Base-by-base conservation (phyloP, 73 alveolate species). In the Loxodes magnus region DNA sequence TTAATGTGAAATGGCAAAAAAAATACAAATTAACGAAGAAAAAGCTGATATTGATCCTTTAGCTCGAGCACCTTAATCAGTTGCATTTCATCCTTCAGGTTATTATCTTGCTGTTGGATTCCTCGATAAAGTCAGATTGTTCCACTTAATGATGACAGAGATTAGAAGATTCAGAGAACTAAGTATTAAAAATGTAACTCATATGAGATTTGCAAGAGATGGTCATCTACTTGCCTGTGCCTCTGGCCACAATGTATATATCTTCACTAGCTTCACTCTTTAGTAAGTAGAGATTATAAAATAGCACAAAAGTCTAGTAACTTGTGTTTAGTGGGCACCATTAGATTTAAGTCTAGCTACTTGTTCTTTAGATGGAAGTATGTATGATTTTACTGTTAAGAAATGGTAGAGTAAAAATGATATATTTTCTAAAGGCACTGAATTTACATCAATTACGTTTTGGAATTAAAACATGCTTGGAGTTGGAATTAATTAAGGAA, bases 51-150 rank as follows among this genome's bases (percentile, higher is more conserved):
- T 67, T 20, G 70, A 84, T 57, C 92, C 75, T 42, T 75, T 74
- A 74, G 79, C 59, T 46, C 67, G 69, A 14, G 88, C 92, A 10
- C 54, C 90, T 31, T 72, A 79, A 35, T 74, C 96, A 6, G 96
- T 91, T 3, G 98, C 98, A 2, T 82, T 94, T 50, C 99, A 94
- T 66, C 99, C 99, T 0, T 64, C 93, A 49, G 99, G 99, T 28
- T 94, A 90, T 69, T 90, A 84, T 68, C 29, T 90, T 44, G 98
- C 99, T 3, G 97, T 94, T 23, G 93, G 98, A 31, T 94, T 91
- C 71, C 82, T 64, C 21, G 98, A 94, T 71, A 90, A 91, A 78
- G 86, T 94, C 65, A 62, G 98, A 30, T 65, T 94, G 44, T 84
- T 71, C 66, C 98, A 90, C 66, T 67, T 90, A 50, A 78, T 94